Conservation (phyloP, 768 basidiomycete species). For the Mycena kentingensis region DNA sequence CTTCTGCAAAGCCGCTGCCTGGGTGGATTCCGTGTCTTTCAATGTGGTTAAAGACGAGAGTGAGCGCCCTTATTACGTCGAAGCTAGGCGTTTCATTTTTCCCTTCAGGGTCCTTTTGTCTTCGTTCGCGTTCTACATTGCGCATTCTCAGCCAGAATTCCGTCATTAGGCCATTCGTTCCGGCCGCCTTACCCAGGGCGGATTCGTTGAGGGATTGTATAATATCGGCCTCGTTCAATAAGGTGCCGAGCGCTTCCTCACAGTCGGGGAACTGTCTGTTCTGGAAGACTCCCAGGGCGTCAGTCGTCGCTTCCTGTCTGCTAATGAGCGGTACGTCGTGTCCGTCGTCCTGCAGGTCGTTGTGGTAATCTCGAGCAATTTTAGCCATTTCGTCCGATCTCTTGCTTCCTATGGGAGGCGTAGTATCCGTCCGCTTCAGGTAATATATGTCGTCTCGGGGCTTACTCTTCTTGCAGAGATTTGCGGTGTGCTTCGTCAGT, state of each 20-base stretch:
- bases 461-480: neutral
- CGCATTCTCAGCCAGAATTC: too few relatives aligned
- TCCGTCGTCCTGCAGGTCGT: neutral
- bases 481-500: neutral
- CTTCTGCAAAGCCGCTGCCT: neutral
- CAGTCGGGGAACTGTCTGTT: too few relatives aligned
- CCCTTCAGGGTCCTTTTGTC: too few relatives aligned
- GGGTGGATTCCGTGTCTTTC: neutral
- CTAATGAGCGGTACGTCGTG: too few relatives aligned
- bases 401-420: neutral
- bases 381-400: neutral
- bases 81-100: too few relatives aligned
- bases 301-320: neutral
- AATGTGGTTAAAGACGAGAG: slow-evolving; percentile 5
- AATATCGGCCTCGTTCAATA: too few relatives aligned
- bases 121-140: too few relatives aligned
- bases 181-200: too few relatives aligned
- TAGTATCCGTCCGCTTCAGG: neutral
- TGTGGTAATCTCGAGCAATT: slow-evolving; percentile 2
- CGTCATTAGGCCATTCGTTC: too few relatives aligned
- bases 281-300: neutral
- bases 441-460: neutral
- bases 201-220: too few relatives aligned
- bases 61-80: too few relatives aligned
- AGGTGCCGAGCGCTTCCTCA: neutral